Percentiles rank a stretch among this genome's conserved stretches.
Conservation (phyloP, 140 eudicot genomes). For the Ambrosia hybrid region DNA sequence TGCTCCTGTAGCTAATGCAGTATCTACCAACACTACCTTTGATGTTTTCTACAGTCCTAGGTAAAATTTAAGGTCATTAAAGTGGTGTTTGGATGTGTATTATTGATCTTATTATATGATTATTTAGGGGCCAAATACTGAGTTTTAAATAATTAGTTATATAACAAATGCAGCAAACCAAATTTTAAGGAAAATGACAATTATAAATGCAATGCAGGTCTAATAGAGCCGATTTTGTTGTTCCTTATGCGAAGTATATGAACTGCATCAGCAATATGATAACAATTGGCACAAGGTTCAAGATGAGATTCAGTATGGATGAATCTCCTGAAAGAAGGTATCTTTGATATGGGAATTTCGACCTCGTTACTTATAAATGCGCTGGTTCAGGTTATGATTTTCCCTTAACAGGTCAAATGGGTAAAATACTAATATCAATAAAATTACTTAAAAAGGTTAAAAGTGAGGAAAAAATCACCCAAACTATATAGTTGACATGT, state of each 20-base stretch:
- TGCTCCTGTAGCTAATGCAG: slow-evolving; percentile 63
- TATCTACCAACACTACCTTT: slow-evolving; percentile 52
- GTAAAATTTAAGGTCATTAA: slow-evolving; percentile 29
- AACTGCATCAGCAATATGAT: slow-evolving; percentile 49
- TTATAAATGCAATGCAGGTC: slow-evolving; percentile 55
- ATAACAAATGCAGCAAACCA: not conserved
- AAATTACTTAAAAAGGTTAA: no score
- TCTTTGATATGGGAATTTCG: slow-evolving; percentile 7
- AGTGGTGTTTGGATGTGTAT: slow-evolving; percentile 8
- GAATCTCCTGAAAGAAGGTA: slow-evolving; percentile 90
- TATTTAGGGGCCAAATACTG: not conserved
- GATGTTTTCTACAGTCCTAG: slow-evolving; percentile 49
- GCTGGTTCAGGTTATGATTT: not conserved
- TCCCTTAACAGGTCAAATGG: not conserved
- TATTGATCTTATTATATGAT: not conserved
- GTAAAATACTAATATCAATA: no score
- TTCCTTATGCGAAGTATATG: slow-evolving; percentile 60
- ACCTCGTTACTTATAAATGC: not conserved
- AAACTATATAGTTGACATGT: no score
- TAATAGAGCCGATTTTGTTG: slow-evolving; percentile 68
- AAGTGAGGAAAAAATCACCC: no score
- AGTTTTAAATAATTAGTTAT: not conserved
- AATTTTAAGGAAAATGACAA: not conserved
- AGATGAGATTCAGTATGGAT: slow-evolving; percentile 70
- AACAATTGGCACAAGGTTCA: slow-evolving; percentile 73